These are phyloP conservation scores for Solanum clarkiae DNA, from an alignment of 257 asterid species.

Conservation along the genomic window DNA sequence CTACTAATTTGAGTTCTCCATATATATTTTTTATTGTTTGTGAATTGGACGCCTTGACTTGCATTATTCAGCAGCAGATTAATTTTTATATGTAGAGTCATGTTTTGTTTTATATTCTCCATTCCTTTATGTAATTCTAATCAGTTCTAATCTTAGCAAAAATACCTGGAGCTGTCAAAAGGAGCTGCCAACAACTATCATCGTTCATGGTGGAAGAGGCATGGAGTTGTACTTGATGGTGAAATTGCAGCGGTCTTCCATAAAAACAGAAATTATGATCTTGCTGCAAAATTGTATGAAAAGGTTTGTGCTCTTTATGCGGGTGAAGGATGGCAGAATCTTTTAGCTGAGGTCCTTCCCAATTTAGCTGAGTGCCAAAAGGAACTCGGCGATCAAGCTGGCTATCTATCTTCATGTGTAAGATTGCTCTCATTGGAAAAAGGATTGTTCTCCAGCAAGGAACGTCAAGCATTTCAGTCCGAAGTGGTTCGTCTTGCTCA, in stretches of 20 bases:
- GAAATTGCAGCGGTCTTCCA: constrained; percentile 91
- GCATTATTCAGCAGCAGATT: background rate
- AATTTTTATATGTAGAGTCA: background rate
- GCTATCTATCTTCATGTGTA: constrained; percentile 96
- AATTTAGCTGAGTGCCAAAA: constrained; percentile 93
- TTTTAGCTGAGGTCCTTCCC: constrained; percentile 94
- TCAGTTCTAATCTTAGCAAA: constrained; percentile 31
- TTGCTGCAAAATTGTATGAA: constrained; percentile 89
- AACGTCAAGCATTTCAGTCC: constrained; percentile 89
- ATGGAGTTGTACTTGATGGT: constrained; percentile 98
- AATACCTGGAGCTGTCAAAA: constrained; percentile 81
- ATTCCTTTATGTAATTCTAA: constrained; percentile 8
- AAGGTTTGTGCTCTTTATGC: constrained; percentile 99
- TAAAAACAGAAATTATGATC: constrained; percentile 69
- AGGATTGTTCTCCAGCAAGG: constrained; percentile 71
- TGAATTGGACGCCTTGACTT: background rate
- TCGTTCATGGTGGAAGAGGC: constrained; percentile 99
- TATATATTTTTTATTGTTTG: background rate
- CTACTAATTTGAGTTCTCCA: background rate
- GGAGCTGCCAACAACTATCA: constrained; percentile 98
- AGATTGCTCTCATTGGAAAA: constrained; percentile 81
- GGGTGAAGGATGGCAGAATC: constrained; percentile 98
- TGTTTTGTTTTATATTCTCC: background rate
- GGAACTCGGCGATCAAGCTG: constrained; percentile 87
- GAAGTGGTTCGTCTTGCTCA: constrained; percentile 96